Evolutionary conservation across 345 rosid species (phyloP), one percentile per base, ranked within the genome.

Genomic region (Corymbia maculata): DNA sequence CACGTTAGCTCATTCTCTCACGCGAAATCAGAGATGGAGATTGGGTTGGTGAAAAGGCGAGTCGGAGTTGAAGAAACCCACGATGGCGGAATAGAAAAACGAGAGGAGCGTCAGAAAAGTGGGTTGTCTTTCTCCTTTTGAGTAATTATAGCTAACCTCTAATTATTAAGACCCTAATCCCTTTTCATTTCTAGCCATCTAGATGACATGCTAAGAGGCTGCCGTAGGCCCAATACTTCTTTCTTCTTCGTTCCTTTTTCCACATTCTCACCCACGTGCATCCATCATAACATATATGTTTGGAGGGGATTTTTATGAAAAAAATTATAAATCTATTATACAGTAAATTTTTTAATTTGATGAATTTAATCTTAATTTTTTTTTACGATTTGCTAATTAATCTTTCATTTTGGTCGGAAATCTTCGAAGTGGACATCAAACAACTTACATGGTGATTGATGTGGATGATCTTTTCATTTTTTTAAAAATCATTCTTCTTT

Each of bases 231-330:
- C 68, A 61, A 15, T 10, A 12, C 30, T 28, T 13, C 32, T 26
- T 61, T 26, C 30, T 28, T 59, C 30, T 12, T 12, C 6, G 26
- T 26, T 26, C 68, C 68, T 30, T 13, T 61, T 61, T 26, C 11
- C 68, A 61, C 26, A 24, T 59, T 59, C 66, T 59, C 66, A n/a
- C n/a, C 66, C 68, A 61, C 68, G 30, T 26, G 30, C 68, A 11
- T 61, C 68, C 68, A 55, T 26, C 1, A 4, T 9, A 26, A n/a
- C 66, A 59, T 28, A 59, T 59, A 24, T 59, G 30, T 59, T 59
- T 24, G 13, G 10, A 59, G 30, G 6, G n/a, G 6, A 59, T 0
- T 0, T 24, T 59, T 26, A 26, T 13, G 7, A 6, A 59, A 59
- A 26, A 59, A 5, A 2, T 59, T 14, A 11, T 26, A 24, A 59